Evolutionary conservation across 1,139 yeast genomes (phyloP), one percentile per base, ranked within the genome.

Genomic region (Geotrichum aggregatum): DNA sequence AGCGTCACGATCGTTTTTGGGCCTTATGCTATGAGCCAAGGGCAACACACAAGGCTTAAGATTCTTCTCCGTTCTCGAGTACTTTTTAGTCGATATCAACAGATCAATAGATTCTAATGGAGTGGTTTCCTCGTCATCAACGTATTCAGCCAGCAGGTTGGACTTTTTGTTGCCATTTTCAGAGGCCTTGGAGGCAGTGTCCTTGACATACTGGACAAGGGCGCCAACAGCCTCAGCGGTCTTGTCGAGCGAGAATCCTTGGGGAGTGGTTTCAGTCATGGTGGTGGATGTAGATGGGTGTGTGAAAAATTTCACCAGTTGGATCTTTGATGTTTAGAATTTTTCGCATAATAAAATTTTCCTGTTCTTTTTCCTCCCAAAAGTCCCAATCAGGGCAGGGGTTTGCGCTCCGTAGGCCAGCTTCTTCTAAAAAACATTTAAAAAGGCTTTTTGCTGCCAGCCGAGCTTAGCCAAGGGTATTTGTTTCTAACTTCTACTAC

Each of bases 331-430:
- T 41, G 3, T 26, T 28, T 13, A 21, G 28, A 24, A 24, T 24
- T 30, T 30, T 16, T 31, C 38, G 7, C 8, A 41, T 4, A n/a
- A 38, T 21, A 21, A 40, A 26, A 19, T 18, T 16, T 44, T 34
- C 22, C 47, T 49, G 38, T 55, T 55, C 47, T 41, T 43, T 39
- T 53, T 50, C 49, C 30, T 26, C 33, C 43, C 38, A 16, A 50
- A 22, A 35, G 8, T 18, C 21, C 39, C 48, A 8, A 36, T 7
- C 38, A 72, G 97, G 97, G 96, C 65, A 89, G 87, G 72, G 80
- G 96, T 75, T 91, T 91, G 82, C 81, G 95, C 30, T 78, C 95
- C 28, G 78, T 84, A 69, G 85, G 84, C 62, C 97, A 97, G n/a
- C n/a, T n/a, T n/a, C n/a, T n/a, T n/a, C n/a, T n/a, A n/a, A n/a